Evolutionary conservation across 2,329 filamentous ascomycete genomes (phyloP), one percentile per base, ranked within the genome.

Genomic region (Pseudogymnoascus sp.): DNA sequence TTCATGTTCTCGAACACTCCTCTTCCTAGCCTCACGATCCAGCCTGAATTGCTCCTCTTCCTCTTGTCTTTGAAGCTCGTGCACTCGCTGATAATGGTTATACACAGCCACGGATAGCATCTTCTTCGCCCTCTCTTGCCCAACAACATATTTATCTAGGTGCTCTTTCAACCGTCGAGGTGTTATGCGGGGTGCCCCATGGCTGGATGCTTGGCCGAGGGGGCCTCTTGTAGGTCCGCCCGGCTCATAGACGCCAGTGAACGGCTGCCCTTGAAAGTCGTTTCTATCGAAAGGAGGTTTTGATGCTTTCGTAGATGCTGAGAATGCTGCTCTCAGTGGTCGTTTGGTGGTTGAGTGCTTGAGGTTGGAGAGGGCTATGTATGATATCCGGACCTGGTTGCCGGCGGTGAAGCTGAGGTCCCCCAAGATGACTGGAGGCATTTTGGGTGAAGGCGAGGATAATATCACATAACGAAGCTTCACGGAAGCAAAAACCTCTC

Each of bases 81-180:
- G 87, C 64, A 96, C 84, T 55, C 90, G 85, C 75, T 97, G 91
- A 72, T 97, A 97, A 73, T 99, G 94, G 72, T 97, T 97, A 78
- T 96, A 97, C 28, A 99, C 90, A 5, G 93, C 92, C 3, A 93
- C 88, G 66, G 91, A 94, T 66, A 97, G 86, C 12, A 92, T 90
- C 75, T 96, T 95, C 80, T 99, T 94, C 14, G 94, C 92, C 64
- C 91, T 86, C 67, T 97, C 91, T 75, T 99, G 94, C 41, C 93
- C 94, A 3, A 99, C 93, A 1, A 99, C 93, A 73, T 95, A 99
- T 72, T 94, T 90, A 73, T 99, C 94, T 33, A 97, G 85, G 70
- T 94, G 89, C 71, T 91, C 86, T 79, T 97, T 97, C 69, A 99
- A 80, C 68, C 85, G 81, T 63, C 82, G 79, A 2, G 85, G 85